Percentiles rank a stretch among this genome's conserved stretches.
These are phyloP conservation scores for Scheffersomyces lignosus DNA, from an alignment of 805 yeast genomes.

Conservation along the genomic window DNA sequence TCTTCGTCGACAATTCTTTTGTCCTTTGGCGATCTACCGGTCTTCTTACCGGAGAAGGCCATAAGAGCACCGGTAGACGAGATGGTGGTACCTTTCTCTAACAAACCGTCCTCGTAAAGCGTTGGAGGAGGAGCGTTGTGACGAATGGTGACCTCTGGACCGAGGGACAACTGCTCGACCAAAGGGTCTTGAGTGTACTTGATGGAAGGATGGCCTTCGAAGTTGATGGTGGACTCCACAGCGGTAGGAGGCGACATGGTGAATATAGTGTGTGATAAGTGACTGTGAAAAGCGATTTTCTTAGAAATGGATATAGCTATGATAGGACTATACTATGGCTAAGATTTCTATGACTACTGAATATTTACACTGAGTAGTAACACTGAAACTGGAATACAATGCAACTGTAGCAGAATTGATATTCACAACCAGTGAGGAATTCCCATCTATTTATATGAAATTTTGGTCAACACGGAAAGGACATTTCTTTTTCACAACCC, in stretches of 20 bases:
- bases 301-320: too few relatives aligned
- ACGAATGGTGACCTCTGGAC: constrained; percentile 65
- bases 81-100: constrained; percentile 87
- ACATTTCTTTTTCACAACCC: too few relatives aligned
- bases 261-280: background rate
- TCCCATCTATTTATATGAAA: too few relatives aligned
- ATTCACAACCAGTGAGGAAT: too few relatives aligned
- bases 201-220: constrained; percentile 40
- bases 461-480: too few relatives aligned
- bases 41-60: constrained; percentile 93
- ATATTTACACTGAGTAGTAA: too few relatives aligned
- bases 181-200: constrained; percentile 41
- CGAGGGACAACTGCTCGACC: constrained; percentile 45
- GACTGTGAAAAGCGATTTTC: too few relatives aligned
- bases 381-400: too few relatives aligned
- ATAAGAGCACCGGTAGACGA: constrained; percentile 92
- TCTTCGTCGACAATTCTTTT: constrained; percentile 96
- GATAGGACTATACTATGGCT: too few relatives aligned
- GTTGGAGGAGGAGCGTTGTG: constrained; percentile 94
- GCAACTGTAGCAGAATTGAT: too few relatives aligned
- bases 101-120: constrained; percentile 90
- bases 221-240: constrained; percentile 44
- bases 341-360: too few relatives aligned
- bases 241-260: constrained; percentile 47
- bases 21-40: constrained; percentile 98